Base-by-base conservation (phyloP, 805 yeast species). In the Yarrowia sp. region DNA sequence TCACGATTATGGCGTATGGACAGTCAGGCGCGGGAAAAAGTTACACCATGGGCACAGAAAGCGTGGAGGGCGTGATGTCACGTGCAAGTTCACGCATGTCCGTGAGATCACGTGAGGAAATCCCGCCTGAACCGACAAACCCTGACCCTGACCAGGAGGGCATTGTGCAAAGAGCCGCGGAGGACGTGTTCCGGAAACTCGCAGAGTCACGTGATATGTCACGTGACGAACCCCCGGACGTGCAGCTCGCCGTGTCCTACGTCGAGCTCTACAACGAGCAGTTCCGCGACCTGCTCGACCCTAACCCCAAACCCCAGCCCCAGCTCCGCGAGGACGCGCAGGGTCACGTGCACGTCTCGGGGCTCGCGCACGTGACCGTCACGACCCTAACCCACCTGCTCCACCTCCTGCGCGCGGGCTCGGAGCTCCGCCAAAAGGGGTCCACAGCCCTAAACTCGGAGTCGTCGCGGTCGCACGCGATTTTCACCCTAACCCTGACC, bases 391-490 rank as follows among this genome's bases (percentile, higher is more conserved):
- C 76, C 0, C 86, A 85, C 13, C 82, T 89, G 44, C 71, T 77
- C 24, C 72, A 71, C 15, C 76, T 78, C 15, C 76, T 89, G 68
- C 70, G 71, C 2, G 70, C 73, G 24, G 94, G 93, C 0, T 84
- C 85, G 61, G 69, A 69, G 76, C 79, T 58, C 17, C 78, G 94
- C 66, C 84, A 87, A 8, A 86, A 89, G 0, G 91, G 90, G 0
- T 73, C 87, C 9, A 89, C 94, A 0, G 81, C 82, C 44, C 83
- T 87, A 83, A 90, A 89, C 75, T 85, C 83, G 19, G 76, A 79
- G n/a, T 87, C 92, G 44, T 87, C 91, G 0, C 79, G 95, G 71
- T 88, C 92, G 0, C 95, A 89, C 73, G 92, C 94, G 0, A 86
- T 89, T 1, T 82, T 89, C 70, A 86, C 89, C 0, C 73, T 89